Base-by-base conservation (phyloP, 768 basidiomycete species). In the Russula dissimulans region DNA sequence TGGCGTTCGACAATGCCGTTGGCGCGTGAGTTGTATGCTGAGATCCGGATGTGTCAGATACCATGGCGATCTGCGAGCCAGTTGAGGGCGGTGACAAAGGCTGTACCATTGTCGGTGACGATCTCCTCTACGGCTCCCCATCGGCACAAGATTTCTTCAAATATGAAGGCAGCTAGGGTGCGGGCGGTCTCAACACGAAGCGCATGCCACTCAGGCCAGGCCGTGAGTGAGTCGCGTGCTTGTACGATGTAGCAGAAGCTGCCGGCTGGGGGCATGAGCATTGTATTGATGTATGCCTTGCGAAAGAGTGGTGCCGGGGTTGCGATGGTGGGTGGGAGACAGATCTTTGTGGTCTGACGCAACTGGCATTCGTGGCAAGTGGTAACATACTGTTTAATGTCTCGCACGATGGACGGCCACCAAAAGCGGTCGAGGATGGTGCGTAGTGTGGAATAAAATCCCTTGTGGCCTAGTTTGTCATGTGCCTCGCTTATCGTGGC, bases 1-100 rank as follows among this genome's bases (percentile, higher is more conserved):
- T 26, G 22, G 42, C 66, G 46, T n/a, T 79, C 72, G 0, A 78
- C 67, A 0, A 72, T 59, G 0, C 78, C 71, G n/a, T 75, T 75
- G 3, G 69, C 74, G 52, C 68, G 66, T 1, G 69, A 70, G 55
- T 76, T 76, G 55, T 75, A 75, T 1, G 70, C 63, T 1, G 69
- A 73, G 11, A 76, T 73, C 0, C 59, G 32, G 41, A 75, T 63
- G 14, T 74, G 74, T 5, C 56, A 62, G 8, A 70, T 67, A 1
- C 60, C 46, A 9, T 41, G 49, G 5, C 17, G 7, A 10, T 17
- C 17, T 3, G 47, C 47, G 1, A 45, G 22, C 44, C 44, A 45
- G 44, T 45, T n/a, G 1, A 45, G 8, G 6, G 44, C 44, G 5
- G 44, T n/a, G 3, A 45, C 44, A n/a, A 6, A n/a, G n/a, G n/a